Evolutionary conservation across 352 stramenopile species (phyloP).

Genomic region (Phytophthora hibernalis): DNA sequence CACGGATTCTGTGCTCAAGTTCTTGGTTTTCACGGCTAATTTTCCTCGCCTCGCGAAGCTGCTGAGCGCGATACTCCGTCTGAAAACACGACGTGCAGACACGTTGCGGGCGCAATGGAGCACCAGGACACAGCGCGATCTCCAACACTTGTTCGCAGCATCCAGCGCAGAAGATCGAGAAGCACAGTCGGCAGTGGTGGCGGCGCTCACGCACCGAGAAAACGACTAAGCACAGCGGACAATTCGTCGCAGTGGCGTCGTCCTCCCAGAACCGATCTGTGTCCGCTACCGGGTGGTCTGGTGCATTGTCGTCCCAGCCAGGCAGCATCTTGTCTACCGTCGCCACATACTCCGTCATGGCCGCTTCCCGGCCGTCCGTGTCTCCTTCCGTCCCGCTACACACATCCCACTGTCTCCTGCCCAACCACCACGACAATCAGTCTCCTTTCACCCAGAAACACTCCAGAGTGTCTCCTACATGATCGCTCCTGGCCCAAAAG

Average conservation of each 20-base stretch:
- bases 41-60: slow-evolving; percentile 54
- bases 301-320: slow-evolving; percentile 59
- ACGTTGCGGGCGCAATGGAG: slow-evolving; percentile 58
- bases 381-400: slow-evolving; percentile 45
- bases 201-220: slow-evolving; percentile 57
- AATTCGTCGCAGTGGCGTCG: slow-evolving; percentile 47
- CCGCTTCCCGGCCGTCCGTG: slow-evolving; percentile 36
- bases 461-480: slow-evolving; percentile 48
- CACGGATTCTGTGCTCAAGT: slow-evolving; percentile 59
- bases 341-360: slow-evolving; percentile 65
- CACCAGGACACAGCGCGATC: slow-evolving; percentile 66
- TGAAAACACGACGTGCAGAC: slow-evolving; percentile 68
- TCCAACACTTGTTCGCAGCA: slow-evolving; percentile 62
- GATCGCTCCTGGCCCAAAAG: slow-evolving; percentile 57
- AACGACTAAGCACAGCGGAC: slow-evolving; percentile 51
- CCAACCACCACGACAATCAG: slow-evolving; percentile 3
- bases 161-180: slow-evolving; percentile 71
- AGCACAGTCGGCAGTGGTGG: slow-evolving; percentile 79
- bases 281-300: slow-evolving; percentile 59
- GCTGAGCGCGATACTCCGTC: slow-evolving; percentile 55
- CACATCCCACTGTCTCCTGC: slow-evolving; percentile 73
- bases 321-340: slow-evolving; percentile 71
- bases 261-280: slow-evolving; percentile 73
- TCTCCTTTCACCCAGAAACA: background rate
- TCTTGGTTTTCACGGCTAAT: slow-evolving; percentile 70